Conservation (phyloP, 2,329 filamentous ascomycete genomes). For the Monilinia aucupariae region DNA sequence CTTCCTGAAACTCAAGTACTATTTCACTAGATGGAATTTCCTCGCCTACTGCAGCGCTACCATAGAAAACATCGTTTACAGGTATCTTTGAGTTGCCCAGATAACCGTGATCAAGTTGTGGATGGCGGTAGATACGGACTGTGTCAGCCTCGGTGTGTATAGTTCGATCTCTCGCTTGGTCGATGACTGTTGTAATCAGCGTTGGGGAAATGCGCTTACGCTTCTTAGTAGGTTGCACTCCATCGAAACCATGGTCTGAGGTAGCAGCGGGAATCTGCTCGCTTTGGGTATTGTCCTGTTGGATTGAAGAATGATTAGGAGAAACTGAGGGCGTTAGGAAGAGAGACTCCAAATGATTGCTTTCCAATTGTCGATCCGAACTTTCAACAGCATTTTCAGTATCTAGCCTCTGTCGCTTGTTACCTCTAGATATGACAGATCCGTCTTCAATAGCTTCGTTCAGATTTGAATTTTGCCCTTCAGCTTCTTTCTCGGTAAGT, state of each 20-base stretch:
- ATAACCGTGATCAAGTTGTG: slow-evolving; percentile 31
- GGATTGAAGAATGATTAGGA: neutral
- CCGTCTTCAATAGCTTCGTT: neutral
- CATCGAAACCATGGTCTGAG: neutral
- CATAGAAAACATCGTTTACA: slow-evolving; percentile 41
- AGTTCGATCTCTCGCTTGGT: slow-evolving; percentile 23
- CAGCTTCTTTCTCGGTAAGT: neutral
- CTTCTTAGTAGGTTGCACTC: slow-evolving; percentile 26
- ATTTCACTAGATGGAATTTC: slow-evolving; percentile 30
- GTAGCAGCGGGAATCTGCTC: neutral
- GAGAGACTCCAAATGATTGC: neutral
- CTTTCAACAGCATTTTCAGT: neutral
- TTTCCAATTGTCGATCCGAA: neutral
- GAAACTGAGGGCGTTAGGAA: neutral
- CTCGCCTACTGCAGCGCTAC: slow-evolving; percentile 28
- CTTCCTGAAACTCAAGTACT: slow-evolving; percentile 26
- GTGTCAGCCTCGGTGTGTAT: slow-evolving; percentile 28
- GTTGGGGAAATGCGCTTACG: slow-evolving; percentile 35
- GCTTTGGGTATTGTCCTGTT: neutral
- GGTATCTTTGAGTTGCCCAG: slow-evolving; percentile 38
- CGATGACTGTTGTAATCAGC: slow-evolving; percentile 27
- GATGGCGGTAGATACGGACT: slow-evolving; percentile 1
- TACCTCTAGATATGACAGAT: neutral
- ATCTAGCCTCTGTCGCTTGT: slow-evolving; percentile 7
- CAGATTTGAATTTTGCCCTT: neutral